phyloP scores from a whole-genome alignment of 306 rosid species.

The Rosa multiflora region DNA sequence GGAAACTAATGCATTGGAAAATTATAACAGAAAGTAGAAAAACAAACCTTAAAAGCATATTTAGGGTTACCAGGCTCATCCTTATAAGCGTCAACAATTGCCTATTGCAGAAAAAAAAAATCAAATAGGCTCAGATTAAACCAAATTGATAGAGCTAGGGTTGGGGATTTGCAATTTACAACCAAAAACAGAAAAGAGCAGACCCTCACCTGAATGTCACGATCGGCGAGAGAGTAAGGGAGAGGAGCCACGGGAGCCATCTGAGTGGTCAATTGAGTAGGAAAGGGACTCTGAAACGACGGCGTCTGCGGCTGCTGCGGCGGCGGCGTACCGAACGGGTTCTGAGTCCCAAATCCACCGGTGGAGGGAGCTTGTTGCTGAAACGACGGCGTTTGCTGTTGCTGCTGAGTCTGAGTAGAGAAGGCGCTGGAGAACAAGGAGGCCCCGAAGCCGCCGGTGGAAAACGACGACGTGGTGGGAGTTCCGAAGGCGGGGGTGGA shows the following conservation, averaged over 20 bases:
- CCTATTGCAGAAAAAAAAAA: slow-evolving; percentile 37
- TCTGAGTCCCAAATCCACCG: slow-evolving; percentile 58
- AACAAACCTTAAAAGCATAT: slow-evolving; percentile 81
- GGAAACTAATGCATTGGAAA: slow-evolving; percentile 10
- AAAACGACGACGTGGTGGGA: slow-evolving; percentile 50
- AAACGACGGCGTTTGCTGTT: slow-evolving; percentile 28
- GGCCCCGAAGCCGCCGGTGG: slow-evolving; percentile 60
- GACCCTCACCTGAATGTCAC: slow-evolving; percentile 70
- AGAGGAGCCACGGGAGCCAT: slow-evolving; percentile 95
- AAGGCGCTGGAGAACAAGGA: slow-evolving; percentile 59
- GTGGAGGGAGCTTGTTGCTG: slow-evolving; percentile 45
- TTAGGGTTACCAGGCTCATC: slow-evolving; percentile 88
- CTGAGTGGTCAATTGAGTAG: slow-evolving; percentile 73
- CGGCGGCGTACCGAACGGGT: slow-evolving; percentile 35
- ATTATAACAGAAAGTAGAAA: not conserved
- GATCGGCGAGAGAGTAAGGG: slow-evolving; percentile 88
- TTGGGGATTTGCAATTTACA: not conserved
- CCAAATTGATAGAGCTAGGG: not conserved
- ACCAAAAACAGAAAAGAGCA: not conserved
- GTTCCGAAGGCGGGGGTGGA: slow-evolving; percentile 58
- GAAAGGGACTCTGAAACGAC: slow-evolving; percentile 26
- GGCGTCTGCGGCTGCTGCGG: slow-evolving; percentile 34
- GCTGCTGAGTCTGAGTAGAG: slow-evolving; percentile 50
- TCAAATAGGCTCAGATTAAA: not conserved
- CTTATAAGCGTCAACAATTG: slow-evolving; percentile 86